A percentile compares a stretch with the other conserved stretches of the same genome.
Evolutionary conservation across 768 basidiomycete genomes (phyloP).

Genomic region (Candolleomyces efflorescens): DNA sequence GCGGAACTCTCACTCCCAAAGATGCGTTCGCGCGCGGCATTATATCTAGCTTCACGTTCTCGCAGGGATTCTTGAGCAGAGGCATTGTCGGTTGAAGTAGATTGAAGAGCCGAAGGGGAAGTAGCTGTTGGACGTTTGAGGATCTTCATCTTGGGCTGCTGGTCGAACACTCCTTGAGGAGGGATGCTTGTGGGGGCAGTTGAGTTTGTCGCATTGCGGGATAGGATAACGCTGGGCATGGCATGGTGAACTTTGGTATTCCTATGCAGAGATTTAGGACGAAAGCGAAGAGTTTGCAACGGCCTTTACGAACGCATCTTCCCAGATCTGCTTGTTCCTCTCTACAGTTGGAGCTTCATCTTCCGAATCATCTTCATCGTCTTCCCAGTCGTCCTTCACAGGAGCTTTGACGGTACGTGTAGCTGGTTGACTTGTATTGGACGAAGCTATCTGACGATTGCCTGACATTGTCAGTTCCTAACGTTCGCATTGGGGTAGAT

Average conservation of each 20-base stretch:
- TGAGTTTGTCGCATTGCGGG: slow-evolving; percentile 23
- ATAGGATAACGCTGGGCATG: slow-evolving; percentile 62
- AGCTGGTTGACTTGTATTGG: background rate
- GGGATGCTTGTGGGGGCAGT: slow-evolving; percentile 38
- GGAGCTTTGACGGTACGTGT: slow-evolving; percentile 5
- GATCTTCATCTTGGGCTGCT: slow-evolving; percentile 61
- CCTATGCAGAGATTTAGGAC: slow-evolving; percentile 27
- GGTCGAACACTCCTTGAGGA: slow-evolving; percentile 45
- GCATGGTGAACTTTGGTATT: slow-evolving; percentile 55
- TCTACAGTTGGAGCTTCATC: slow-evolving; percentile 23
- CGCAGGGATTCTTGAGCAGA: slow-evolving; percentile 37
- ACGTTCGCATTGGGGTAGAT: background rate
- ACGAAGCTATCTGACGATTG: slow-evolving; percentile 1
- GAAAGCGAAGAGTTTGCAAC: background rate
- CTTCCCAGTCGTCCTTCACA: slow-evolving; percentile 26
- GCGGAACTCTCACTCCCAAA: slow-evolving; percentile 38
- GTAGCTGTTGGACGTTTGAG: slow-evolving; percentile 59
- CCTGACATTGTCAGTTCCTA: slow-evolving; percentile 3
- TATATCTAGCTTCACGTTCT: slow-evolving; percentile 70
- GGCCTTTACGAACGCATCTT: slow-evolving; percentile 54
- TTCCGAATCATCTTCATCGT: slow-evolving; percentile 20
- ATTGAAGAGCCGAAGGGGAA: slow-evolving; percentile 24
- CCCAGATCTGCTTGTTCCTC: slow-evolving; percentile 56
- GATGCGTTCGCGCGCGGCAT: slow-evolving; percentile 69
- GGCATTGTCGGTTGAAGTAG: slow-evolving; percentile 17